A percentile compares a stretch with the other conserved stretches of the same genome.
Conservation (phyloP, 2,329 filamentous ascomycete species). For the Pezicula neosporulosa region DNA sequence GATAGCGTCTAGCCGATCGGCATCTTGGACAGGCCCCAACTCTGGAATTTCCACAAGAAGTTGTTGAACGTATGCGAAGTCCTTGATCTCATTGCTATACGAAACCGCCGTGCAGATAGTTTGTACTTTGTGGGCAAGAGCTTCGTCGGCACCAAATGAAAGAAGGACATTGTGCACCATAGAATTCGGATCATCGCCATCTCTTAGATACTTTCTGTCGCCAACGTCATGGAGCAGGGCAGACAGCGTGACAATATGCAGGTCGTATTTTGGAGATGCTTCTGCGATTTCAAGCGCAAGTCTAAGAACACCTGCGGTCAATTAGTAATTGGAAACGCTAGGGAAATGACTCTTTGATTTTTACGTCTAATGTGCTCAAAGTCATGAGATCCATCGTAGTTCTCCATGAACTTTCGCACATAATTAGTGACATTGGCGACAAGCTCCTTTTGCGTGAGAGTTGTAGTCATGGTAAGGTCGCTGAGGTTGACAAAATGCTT, state of each 20-base stretch:
- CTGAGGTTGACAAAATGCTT: too few relatives aligned
- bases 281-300: conserved; percentile 41
- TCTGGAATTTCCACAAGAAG: conserved; percentile 69
- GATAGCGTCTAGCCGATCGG: conserved; percentile 87
- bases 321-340: conserved; percentile 43
- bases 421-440: conserved; percentile 53
- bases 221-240: conserved; percentile 80
- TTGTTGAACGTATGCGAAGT: conserved; percentile 53
- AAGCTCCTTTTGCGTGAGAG: conserved; percentile 29
- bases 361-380: conserved; percentile 73
- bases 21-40: conserved; percentile 84
- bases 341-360: conserved; percentile 51
- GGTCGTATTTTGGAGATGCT: conserved; percentile 40
- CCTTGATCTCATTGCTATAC: conserved; percentile 68
- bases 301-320: not conserved
- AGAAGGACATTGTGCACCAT: conserved; percentile 53
- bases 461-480: too few relatives aligned
- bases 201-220: conserved; percentile 72
- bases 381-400: conserved; percentile 82
- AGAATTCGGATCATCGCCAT: conserved; percentile 46
- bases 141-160: conserved; percentile 49
- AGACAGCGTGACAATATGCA: conserved; percentile 59
- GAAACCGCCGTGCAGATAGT: conserved; percentile 73
- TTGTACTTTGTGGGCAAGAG: conserved; percentile 65
- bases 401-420: conserved; percentile 66